Evolutionary conservation across 495 filamentous ascomycete genomes (phyloP).

Genomic region (Xylaria flabelliformis): DNA sequence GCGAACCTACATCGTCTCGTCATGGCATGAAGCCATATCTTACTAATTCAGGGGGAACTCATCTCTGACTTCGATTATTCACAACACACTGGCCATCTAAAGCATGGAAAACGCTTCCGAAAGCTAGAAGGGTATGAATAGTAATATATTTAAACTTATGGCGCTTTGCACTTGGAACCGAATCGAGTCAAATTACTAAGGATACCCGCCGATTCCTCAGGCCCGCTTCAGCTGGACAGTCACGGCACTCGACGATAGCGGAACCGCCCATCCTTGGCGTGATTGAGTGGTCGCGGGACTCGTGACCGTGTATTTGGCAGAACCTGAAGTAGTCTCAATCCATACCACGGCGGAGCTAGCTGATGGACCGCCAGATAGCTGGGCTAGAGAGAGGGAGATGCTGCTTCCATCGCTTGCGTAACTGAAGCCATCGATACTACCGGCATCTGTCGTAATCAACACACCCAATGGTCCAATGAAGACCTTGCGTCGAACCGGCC

Average conservation of each 20-base stretch:
- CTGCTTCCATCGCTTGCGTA: constrained; percentile 32
- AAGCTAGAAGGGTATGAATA: neutral
- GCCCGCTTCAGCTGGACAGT: constrained; percentile 18
- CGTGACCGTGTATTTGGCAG: constrained; percentile 26
- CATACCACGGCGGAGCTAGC: constrained; percentile 36
- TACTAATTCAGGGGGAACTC: neutral
- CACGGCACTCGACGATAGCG: constrained; percentile 25
- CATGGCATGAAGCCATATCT: neutral
- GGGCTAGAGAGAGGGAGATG: constrained; percentile 34
- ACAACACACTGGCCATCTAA: neutral
- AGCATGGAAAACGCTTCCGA: neutral
- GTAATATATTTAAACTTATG: neutral
- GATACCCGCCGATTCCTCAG: neutral
- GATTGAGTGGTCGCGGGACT: constrained; percentile 21
- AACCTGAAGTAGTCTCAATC: constrained; percentile 31
- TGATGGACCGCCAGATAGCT: constrained; percentile 31
- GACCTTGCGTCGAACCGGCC: constrained; percentile 49
- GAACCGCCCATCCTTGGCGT: constrained; percentile 29
- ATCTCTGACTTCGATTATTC: neutral
- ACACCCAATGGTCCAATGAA: constrained; percentile 52
- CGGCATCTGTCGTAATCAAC: constrained; percentile 50
- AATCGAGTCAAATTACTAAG: neutral
- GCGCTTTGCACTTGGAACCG: neutral
- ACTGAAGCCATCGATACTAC: constrained; percentile 43
- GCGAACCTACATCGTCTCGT: neutral